Evolutionary conservation across 2,329 filamentous ascomycete species (phyloP).

Genomic region (Triangularia setosa): DNA sequence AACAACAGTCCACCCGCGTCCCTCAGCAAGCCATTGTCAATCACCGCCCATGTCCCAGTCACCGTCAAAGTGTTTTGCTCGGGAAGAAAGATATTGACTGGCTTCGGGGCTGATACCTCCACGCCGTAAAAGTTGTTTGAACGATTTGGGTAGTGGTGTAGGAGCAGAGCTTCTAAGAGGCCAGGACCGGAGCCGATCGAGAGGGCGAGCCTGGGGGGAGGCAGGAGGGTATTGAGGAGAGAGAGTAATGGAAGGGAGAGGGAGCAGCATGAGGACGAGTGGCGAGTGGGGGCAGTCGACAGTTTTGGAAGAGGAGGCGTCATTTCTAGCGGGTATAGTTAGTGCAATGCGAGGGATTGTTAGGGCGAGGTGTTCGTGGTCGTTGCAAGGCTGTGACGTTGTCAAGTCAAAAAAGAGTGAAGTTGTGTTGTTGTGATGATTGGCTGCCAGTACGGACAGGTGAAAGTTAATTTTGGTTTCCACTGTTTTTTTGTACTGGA

Average conservation of each 20-base stretch:
- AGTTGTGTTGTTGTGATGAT: no score
- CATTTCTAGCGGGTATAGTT: neutral
- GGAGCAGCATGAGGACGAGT: constrained; percentile 19
- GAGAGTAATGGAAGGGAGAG: constrained; percentile 19
- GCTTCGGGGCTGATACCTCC: constrained; percentile 8
- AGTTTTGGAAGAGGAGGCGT: constrained; percentile 8
- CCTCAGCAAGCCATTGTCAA: neutral
- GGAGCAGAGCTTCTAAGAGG: constrained; percentile 20
- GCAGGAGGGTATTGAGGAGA: constrained; percentile 16
- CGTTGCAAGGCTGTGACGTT: no score
- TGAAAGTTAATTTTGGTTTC: no score
- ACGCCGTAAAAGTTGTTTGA: constrained; percentile 15
- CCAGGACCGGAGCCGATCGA: constrained; percentile 21
- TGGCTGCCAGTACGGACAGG: no score
- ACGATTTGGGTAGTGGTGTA: constrained; percentile 10
- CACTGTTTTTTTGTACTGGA: no score
- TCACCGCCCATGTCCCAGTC: constrained; percentile 17
- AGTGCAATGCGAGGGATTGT: neutral
- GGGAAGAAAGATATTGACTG: constrained; percentile 20
- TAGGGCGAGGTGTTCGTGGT: no score
- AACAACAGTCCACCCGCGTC: constrained; percentile 15
- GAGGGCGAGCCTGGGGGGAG: constrained; percentile 10
- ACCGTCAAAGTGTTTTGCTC: constrained; percentile 11
- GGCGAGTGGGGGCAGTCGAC: constrained; percentile 8
- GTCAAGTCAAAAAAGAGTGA: no score